phyloP scores from a whole-genome alignment of 2,329 filamentous ascomycete species.

The Raffaelea albimanens region DNA sequence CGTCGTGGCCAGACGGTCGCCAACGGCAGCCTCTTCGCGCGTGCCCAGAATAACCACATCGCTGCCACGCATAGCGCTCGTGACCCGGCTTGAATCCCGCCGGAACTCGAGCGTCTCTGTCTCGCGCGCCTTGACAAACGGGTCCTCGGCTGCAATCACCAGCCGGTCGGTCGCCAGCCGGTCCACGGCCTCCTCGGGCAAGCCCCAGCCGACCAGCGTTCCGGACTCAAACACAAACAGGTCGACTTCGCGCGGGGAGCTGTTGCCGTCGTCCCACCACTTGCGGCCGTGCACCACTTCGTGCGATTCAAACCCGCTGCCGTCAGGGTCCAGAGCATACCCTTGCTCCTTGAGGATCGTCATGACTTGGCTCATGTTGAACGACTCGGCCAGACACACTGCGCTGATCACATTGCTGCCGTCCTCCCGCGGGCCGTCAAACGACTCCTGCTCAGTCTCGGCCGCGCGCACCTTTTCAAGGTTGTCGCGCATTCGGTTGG shows the following conservation, averaged over 20 bases:
- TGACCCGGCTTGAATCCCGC: slow-evolving; percentile 62
- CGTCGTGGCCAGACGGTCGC: slow-evolving; percentile 47
- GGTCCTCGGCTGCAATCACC: slow-evolving; percentile 64
- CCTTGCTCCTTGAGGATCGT: slow-evolving; percentile 49
- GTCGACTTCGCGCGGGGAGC: slow-evolving; percentile 54
- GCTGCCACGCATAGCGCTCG: slow-evolving; percentile 73
- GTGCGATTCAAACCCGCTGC: slow-evolving; percentile 48
- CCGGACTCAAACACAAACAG: slow-evolving; percentile 95
- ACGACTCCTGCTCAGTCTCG: too few relatives aligned
- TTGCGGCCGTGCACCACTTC: slow-evolving; percentile 56
- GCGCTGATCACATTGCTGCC: slow-evolving; percentile 43
- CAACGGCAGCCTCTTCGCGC: slow-evolving; percentile 40
- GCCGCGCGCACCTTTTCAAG: too few relatives aligned
- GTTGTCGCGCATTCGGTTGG: too few relatives aligned
- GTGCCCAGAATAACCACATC: slow-evolving; percentile 88
- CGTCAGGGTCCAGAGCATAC: slow-evolving; percentile 53
- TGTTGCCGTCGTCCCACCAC: not conserved
- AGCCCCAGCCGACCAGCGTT: slow-evolving; percentile 84
- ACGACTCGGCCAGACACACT: slow-evolving; percentile 53
- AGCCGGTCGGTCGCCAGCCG: slow-evolving; percentile 63
- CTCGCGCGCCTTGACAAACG: slow-evolving; percentile 64
- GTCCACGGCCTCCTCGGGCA: slow-evolving; percentile 65
- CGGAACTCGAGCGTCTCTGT: slow-evolving; percentile 84
- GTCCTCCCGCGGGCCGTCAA: slow-evolving; percentile 12
- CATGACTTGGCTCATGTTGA: slow-evolving; percentile 52